phyloP scores from a whole-genome alignment of 1,139 yeast genomes.

The Candida sanyaensis region DNA sequence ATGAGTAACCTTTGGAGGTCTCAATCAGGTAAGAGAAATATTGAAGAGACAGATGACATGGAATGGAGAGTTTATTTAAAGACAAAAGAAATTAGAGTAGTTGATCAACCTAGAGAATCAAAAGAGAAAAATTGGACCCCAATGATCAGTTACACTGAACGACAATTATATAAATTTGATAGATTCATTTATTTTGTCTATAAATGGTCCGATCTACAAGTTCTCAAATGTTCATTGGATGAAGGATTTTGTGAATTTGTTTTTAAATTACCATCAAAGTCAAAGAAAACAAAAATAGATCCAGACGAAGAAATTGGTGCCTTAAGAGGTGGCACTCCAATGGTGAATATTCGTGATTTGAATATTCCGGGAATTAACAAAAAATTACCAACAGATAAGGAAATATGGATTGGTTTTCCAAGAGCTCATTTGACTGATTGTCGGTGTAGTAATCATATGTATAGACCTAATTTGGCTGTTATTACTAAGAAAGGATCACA shows the following conservation, averaged over 20 bases:
- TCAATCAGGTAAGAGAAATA: conserved; percentile 34
- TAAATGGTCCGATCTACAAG: conserved; percentile 28
- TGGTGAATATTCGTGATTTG: conserved; percentile 20
- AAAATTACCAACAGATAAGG: conserved; percentile 27
- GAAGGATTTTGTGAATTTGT: conserved; percentile 24
- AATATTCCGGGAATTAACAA: not conserved
- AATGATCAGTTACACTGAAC: conserved; percentile 21
- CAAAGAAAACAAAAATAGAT: conserved; percentile 7
- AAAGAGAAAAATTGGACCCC: conserved; percentile 37
- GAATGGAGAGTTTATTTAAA: conserved; percentile 21
- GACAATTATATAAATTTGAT: conserved; percentile 18
- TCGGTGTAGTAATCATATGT: conserved; percentile 48
- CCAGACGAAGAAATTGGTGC: conserved; percentile 27
- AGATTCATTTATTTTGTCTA: conserved; percentile 20
- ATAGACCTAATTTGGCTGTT: conserved; percentile 49
- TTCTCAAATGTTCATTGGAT: conserved; percentile 26
- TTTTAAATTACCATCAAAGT: conserved; percentile 20
- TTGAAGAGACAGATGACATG: conserved; percentile 22
- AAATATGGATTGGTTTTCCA: conserved; percentile 54
- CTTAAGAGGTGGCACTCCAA: conserved; percentile 37
- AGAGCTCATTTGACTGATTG: conserved; percentile 48
- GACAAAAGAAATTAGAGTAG: conserved; percentile 28
- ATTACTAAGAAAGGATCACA: conserved; percentile 23
- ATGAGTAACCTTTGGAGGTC: conserved; percentile 41
- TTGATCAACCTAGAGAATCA: conserved; percentile 14